A percentile compares a stretch with the other conserved stretches of the same genome.
phyloP scores from a whole-genome alignment of 2,329 filamentous ascomycete species.

The Ascochyta viciae-villosae region DNA sequence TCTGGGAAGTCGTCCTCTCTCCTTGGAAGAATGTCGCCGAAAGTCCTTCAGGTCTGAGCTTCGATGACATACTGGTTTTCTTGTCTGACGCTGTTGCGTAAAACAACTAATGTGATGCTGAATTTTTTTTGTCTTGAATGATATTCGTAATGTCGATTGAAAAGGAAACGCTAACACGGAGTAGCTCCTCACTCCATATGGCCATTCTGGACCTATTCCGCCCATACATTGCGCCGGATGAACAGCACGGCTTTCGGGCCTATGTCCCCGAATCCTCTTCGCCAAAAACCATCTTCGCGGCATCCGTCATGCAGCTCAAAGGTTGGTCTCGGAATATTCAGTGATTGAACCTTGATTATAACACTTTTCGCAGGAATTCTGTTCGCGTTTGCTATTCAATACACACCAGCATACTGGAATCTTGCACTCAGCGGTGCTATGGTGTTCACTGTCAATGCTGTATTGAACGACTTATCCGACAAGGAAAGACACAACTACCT shows the following conservation, averaged over 20 bases:
- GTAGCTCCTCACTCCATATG: conserved; percentile 13
- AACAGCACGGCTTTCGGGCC: conserved; percentile 13
- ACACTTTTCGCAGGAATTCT: conserved; percentile 4
- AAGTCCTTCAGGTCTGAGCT: neutral
- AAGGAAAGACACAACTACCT: conserved; percentile 12
- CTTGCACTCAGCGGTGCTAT: conserved; percentile 13
- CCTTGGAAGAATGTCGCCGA: neutral
- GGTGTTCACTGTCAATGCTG: conserved; percentile 16
- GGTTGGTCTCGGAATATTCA: neutral
- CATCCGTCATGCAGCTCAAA: conserved; percentile 21
- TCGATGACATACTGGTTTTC: no score
- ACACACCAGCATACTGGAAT: conserved; percentile 15
- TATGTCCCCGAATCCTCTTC: conserved; percentile 12
- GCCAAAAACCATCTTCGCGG: conserved; percentile 20
- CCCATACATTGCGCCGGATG: conserved; percentile 14
- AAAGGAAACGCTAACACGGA: neutral
- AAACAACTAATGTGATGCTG: no score
- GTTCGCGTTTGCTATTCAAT: conserved; percentile 14
- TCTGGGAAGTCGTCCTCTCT: neutral
- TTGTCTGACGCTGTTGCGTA: neutral
- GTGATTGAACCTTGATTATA: neutral
- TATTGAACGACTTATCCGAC: conserved; percentile 15
- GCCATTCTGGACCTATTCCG: conserved; percentile 18
- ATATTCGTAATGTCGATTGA: no score
- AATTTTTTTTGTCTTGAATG: no score